These are phyloP conservation scores for Calonectria ilicicola DNA, from an alignment of 2,329 filamentous ascomycete species.

Conservation along the genomic window DNA sequence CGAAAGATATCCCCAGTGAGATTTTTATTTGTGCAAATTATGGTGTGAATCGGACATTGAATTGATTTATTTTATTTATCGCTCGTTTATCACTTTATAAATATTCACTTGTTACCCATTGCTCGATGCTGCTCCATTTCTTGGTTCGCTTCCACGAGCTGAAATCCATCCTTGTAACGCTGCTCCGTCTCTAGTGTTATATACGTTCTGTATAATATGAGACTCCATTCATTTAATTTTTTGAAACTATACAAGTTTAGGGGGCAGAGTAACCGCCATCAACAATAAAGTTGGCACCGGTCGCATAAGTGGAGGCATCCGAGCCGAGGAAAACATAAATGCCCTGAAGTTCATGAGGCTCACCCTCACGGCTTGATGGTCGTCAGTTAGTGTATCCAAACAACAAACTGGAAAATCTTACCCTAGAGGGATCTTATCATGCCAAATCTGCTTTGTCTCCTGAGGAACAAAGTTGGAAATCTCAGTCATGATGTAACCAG, in stretches of 20 bases:
- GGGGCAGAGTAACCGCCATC: slow-evolving; percentile 48
- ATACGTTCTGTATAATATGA: background rate
- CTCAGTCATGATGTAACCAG: slow-evolving; percentile 49
- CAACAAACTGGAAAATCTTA: slow-evolving; percentile 3
- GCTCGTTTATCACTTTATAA: background rate
- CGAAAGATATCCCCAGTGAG: too few relatives aligned
- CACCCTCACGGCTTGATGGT: slow-evolving; percentile 38
- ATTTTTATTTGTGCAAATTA: too few relatives aligned
- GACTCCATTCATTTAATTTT: background rate
- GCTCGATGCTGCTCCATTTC: background rate
- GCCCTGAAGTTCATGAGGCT: slow-evolving; percentile 43
- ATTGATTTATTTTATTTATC: background rate
- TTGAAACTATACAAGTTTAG: slow-evolving; percentile 2
- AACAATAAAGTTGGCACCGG: slow-evolving; percentile 47
- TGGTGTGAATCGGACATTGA: background rate
- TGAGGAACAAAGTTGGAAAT: slow-evolving; percentile 43
- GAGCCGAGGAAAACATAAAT: slow-evolving; percentile 44
- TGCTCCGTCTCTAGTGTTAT: background rate
- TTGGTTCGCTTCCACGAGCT: background rate
- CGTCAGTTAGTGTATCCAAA: slow-evolving; percentile 14
- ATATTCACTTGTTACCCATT: background rate
- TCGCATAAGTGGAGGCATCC: slow-evolving; percentile 48
- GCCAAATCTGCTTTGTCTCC: slow-evolving; percentile 41
- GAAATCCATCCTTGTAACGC: background rate
- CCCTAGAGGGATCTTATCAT: slow-evolving; percentile 43